Conservation (phyloP, 73 alveolate genomes). For the Urostyla sp. region DNA sequence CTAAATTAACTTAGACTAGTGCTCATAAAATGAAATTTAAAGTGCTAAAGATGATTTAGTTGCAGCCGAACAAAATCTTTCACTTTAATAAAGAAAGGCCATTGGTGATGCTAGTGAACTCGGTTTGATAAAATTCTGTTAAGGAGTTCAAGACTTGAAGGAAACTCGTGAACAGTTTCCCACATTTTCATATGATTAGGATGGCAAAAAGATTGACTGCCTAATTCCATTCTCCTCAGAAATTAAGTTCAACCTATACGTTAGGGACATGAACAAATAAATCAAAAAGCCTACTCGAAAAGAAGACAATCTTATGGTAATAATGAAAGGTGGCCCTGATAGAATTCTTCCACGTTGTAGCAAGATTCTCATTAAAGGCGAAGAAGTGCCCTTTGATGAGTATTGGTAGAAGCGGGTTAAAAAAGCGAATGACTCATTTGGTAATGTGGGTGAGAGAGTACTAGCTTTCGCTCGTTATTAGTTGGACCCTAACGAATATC, state of each 20-base stretch:
- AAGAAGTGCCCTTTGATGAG: constrained; percentile 51
- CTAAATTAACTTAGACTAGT: background rate
- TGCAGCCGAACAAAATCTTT: constrained; percentile 14
- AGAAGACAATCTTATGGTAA: constrained; percentile 50
- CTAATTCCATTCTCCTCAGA: constrained; percentile 39
- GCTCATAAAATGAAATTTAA: background rate
- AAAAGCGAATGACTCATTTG: constrained; percentile 71
- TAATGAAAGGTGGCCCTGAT: constrained; percentile 98
- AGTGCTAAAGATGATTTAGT: background rate
- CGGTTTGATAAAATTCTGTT: constrained; percentile 92
- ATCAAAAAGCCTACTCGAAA: background rate
- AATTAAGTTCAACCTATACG: constrained; percentile 28
- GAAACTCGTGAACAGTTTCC: constrained; percentile 73
- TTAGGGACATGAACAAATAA: constrained; percentile 49
- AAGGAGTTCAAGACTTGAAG: constrained; percentile 78
- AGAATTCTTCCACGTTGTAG: constrained; percentile 88
- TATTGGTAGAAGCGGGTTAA: constrained; percentile 62
- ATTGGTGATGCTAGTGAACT: constrained; percentile 94
- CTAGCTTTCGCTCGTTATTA: constrained; percentile 81
- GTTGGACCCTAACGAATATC: constrained; percentile 60
- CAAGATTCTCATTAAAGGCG: constrained; percentile 44
- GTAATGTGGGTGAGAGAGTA: constrained; percentile 88
- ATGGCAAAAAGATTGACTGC: constrained; percentile 18
- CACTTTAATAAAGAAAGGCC: constrained; percentile 65
- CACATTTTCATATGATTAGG: background rate